Evolutionary conservation across 2,329 filamentous ascomycete genomes (phyloP).

Genomic region (Septoria petroselini): DNA sequence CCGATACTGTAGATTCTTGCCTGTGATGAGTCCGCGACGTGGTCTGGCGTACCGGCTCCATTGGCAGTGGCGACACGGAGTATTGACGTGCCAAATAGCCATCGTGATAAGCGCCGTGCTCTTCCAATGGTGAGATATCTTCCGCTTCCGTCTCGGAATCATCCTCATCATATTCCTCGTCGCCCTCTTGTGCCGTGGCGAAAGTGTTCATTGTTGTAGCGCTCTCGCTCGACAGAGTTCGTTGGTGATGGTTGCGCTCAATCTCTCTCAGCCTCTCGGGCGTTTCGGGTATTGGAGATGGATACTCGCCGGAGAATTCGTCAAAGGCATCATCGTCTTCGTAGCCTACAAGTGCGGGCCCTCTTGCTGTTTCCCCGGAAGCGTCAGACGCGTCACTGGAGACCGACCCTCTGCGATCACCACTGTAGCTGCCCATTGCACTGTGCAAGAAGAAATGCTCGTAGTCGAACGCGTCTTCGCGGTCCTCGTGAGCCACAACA

Average conservation of each 20-base stretch:
- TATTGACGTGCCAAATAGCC: slow-evolving; percentile 8
- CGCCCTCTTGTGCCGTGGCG: slow-evolving; percentile 53
- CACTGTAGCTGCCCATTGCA: slow-evolving; percentile 73
- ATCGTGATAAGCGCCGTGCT: not conserved
- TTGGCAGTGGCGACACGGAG: slow-evolving; percentile 10
- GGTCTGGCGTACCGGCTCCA: not conserved
- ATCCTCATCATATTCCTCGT: slow-evolving; percentile 41
- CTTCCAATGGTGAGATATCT: slow-evolving; percentile 13
- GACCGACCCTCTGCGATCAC: slow-evolving; percentile 40
- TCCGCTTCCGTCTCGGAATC: slow-evolving; percentile 7
- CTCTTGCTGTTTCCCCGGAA: slow-evolving; percentile 52
- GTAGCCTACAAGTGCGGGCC: slow-evolving; percentile 23
- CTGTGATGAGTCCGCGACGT: slow-evolving; percentile 10
- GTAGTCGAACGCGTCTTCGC: slow-evolving; percentile 93
- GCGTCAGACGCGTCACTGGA: slow-evolving; percentile 40
- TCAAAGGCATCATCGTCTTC: slow-evolving; percentile 24
- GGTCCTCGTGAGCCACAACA: slow-evolving; percentile 71
- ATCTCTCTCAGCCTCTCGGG: slow-evolving; percentile 37
- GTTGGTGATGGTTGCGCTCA: slow-evolving; percentile 39
- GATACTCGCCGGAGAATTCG: slow-evolving; percentile 24
- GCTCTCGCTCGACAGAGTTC: slow-evolving; percentile 58
- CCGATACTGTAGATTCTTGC: slow-evolving; percentile 14
- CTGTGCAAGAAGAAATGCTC: slow-evolving; percentile 94
- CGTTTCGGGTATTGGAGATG: slow-evolving; percentile 34
- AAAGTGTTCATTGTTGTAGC: slow-evolving; percentile 61